These are phyloP conservation scores for Dactylonectria macrodidyma DNA, from an alignment of 2,329 filamentous ascomycete species.

Conservation along the genomic window DNA sequence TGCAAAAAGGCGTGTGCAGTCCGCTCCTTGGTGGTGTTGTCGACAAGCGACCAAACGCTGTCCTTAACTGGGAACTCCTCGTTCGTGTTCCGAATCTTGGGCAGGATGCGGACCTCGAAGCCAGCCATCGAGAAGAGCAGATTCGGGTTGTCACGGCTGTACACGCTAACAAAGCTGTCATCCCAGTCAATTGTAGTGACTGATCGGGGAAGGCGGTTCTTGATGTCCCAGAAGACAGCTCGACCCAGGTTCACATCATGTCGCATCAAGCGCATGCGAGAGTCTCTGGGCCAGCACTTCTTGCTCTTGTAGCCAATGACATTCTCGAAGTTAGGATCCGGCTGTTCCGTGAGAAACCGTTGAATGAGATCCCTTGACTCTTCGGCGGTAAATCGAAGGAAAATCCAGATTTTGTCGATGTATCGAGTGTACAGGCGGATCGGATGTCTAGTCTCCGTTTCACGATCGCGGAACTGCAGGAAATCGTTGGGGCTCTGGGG, in stretches of 20 bases:
- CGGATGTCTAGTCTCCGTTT: conserved; percentile 92
- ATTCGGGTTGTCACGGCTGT: conserved; percentile 98
- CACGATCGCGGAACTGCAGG: conserved; percentile 93
- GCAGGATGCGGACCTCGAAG: conserved; percentile 96
- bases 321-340: conserved; percentile 98
- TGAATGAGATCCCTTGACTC: conserved; percentile 97
- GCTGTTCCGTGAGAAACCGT: conserved; percentile 96
- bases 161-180: conserved; percentile 97
- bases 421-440: conserved; percentile 98
- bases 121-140: conserved; percentile 97
- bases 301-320: conserved; percentile 99
- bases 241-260: conserved; percentile 98
- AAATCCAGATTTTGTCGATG: conserved; percentile 99
- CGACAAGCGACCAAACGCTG: conserved; percentile 97
- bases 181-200: conserved; percentile 99
- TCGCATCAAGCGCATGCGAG: conserved; percentile 97
- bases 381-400: conserved; percentile 92
- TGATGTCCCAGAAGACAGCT: conserved; percentile 98
- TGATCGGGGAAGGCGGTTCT: conserved; percentile 94
- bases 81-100: conserved; percentile 94
- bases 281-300: conserved; percentile 99
- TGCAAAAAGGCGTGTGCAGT: conserved; percentile 98
- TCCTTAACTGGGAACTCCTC: conserved; percentile 98
- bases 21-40: conserved; percentile 96
- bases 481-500: conserved; percentile 97